Base-by-base conservation (phyloP, 495 filamentous ascomycete species). In the Hypoxylon perforatum region DNA sequence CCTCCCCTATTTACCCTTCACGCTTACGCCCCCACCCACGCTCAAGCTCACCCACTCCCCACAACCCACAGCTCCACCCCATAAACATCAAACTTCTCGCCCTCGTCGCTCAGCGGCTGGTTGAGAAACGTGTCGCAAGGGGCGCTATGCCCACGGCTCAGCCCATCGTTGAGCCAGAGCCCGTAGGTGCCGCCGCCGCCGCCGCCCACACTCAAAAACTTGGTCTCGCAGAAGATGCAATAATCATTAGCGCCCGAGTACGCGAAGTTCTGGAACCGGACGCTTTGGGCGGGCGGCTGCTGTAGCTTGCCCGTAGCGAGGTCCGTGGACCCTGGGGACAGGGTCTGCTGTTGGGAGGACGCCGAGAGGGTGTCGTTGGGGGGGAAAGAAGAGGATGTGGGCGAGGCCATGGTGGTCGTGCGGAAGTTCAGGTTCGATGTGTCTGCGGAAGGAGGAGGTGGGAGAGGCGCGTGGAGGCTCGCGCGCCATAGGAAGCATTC, bases 401-500 rank as follows among this genome's bases (percentile, higher is more conserved):
- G 65, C 18, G 73, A 74, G 12, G 71, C 66, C 15, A 84, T 79
- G 23, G 93, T 96, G 22, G 90, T 93, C 72, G 85, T 90, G 25
- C 92, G 88, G 38, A 79, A 83, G 53, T 75, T 75, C n/a, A 88
- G 73, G 73, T 90, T 78, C 6, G 87, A 88, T 1, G 90, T 93
- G 74, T 94, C 90, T 33, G 87, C 83, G 25, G 87, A 90, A 0
- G 92, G 92, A 0, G 92, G 92, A 0, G 89, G 92, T 1, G 92
- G 91, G 1, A 89, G 82, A 2, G 83, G 76, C 7, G 88, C 74
- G 47, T 89, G 77, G 1, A 83, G 72, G 47, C 87, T 87, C 1
- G 93, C 91, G 38, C 92, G 90, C 95, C 95, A 99, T 72, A 99
- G 88, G 81, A 99, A 99, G 76, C 96, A 97, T 78, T 99, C 95